Percentiles rank a stretch among this genome's conserved stretches.
Evolutionary conservation across 2,329 filamentous ascomycete species (phyloP).

Genomic region (Calonectria henricotiae): DNA sequence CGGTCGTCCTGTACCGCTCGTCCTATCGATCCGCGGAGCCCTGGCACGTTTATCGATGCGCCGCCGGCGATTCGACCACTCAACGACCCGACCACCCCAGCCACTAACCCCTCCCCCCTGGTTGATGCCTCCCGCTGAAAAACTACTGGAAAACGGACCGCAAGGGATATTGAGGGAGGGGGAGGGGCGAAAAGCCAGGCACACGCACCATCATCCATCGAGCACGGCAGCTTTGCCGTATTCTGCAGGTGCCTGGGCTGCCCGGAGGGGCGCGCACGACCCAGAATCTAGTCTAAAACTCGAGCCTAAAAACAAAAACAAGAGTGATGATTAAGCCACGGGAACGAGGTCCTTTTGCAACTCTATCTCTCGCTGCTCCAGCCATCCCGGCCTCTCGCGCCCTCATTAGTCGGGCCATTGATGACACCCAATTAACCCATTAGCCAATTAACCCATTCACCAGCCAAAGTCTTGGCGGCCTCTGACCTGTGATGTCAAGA

Average conservation of each 20-base stretch:
- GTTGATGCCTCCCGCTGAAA: conserved; percentile 7
- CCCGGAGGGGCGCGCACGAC: neutral
- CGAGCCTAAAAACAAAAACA: conserved; percentile 9
- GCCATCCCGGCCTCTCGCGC: neutral
- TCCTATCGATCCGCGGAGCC: conserved; percentile 50
- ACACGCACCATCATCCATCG: conserved; percentile 7
- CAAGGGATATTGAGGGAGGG: conserved; percentile 4
- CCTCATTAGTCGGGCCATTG: conserved; percentile 20
- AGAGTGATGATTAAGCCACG: conserved; percentile 11
- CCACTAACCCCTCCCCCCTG: neutral
- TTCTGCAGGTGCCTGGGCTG: conserved; percentile 33
- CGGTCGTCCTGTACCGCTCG: conserved; percentile 25
- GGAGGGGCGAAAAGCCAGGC: neutral
- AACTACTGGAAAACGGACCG: neutral
- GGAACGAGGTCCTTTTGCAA: conserved; percentile 31
- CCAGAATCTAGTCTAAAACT: conserved; percentile 18
- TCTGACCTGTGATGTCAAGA: conserved; percentile 7
- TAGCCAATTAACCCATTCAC: neutral
- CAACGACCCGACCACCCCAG: neutral
- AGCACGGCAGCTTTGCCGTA: conserved; percentile 28
- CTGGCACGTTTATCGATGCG: conserved; percentile 52
- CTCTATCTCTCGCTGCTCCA: conserved; percentile 14
- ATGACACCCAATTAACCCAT: neutral
- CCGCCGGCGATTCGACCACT: conserved; percentile 41
- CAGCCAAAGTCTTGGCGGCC: conserved; percentile 1